Base-by-base conservation (phyloP, 208 protist genomes). In the Lotmaria passim region DNA sequence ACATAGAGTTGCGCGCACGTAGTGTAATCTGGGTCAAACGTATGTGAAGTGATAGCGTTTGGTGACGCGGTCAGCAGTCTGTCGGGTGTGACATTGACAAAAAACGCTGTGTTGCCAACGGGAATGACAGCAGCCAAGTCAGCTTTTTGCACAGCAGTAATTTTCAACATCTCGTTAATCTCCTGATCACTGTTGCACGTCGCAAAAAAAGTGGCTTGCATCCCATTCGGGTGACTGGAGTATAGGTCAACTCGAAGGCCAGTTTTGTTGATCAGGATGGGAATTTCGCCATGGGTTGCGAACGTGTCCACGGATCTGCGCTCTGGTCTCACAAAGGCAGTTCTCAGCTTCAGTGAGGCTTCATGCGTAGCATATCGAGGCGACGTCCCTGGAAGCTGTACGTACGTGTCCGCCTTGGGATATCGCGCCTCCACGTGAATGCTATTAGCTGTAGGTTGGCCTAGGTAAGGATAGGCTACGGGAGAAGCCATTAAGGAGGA, bases 171-270 rank as follows among this genome's bases (percentile, higher is more conserved):
- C 23, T 39, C 26, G 3, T 15, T 47, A 7, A 30, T 38, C 6
- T 34, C n/a, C 0, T 28, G 12, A 23, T 69, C 63, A 19, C 28
- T 34, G 48, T 50, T 43, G 62, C 62, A 69, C 12, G 36, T 59
- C 23, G 50, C 33, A 38, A 46, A 50, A 36, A 69, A 48, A 23
- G 36, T 17, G 33, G 62, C 47, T 36, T 26, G 38, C 10, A 56
- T 34, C 7, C 48, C 41, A 3, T 57, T 8, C 3, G 62, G 62
- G 36, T 39, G 30, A 17, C 36, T 56, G 62, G 36, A 59, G 23
- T 69, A 19, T 11, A 69, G 38, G 23, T 41, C 26, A 24, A 69
- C 24, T 34, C 15, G 62, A 19, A 69, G 47, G 14, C 36, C 53
- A 6, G 23, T 51, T 5, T 33, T 57, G 50, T 39, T 59, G 19